A percentile compares a stretch with the other conserved stretches of the same genome.
Conservation (phyloP, 257 asterid genomes). For the Gentiana macrophylla region DNA sequence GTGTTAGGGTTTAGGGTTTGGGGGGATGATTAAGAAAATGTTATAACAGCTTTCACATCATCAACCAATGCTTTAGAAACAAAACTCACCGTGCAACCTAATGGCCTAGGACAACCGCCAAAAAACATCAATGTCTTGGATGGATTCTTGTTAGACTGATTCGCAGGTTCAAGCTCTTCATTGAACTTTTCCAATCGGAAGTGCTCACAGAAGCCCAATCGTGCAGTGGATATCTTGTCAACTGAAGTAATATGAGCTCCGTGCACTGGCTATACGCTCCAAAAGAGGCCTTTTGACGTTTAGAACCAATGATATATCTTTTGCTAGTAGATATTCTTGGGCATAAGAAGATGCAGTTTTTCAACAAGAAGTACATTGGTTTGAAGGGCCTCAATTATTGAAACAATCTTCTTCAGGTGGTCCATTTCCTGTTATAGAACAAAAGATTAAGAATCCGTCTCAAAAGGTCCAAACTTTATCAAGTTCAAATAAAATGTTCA, state of each 20-base stretch:
- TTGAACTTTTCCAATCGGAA: constrained; percentile 67
- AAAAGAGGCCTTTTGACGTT: constrained; percentile 71
- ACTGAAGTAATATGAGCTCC: constrained; percentile 79
- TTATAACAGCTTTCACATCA: no score
- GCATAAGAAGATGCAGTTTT: constrained; percentile 85
- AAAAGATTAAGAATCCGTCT: constrained; percentile 9
- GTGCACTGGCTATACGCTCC: constrained; percentile 77
- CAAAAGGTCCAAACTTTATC: constrained; percentile 7
- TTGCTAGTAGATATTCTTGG: constrained; percentile 67
- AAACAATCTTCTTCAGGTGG: constrained; percentile 62
- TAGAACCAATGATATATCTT: constrained; percentile 82
- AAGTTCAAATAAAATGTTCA: constrained; percentile 2
- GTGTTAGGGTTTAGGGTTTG: no score
- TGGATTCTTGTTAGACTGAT: constrained; percentile 66
- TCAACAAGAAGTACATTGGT: constrained; percentile 94
- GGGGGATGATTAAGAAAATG: no score
- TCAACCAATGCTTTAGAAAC: no score
- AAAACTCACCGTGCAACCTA: constrained; percentile 85
- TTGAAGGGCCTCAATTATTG: constrained; percentile 76
- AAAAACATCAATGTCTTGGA: constrained; percentile 84
- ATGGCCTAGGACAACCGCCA: constrained; percentile 89
- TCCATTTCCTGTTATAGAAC: constrained; percentile 63
- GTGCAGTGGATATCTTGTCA: constrained; percentile 57
- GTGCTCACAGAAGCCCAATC: constrained; percentile 81
- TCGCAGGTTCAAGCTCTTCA: constrained; percentile 58